A percentile compares a stretch with the other conserved stretches of the same genome.
phyloP scores from a whole-genome alignment of 2,329 filamentous ascomycete genomes.

The Alternaria metachromatica region DNA sequence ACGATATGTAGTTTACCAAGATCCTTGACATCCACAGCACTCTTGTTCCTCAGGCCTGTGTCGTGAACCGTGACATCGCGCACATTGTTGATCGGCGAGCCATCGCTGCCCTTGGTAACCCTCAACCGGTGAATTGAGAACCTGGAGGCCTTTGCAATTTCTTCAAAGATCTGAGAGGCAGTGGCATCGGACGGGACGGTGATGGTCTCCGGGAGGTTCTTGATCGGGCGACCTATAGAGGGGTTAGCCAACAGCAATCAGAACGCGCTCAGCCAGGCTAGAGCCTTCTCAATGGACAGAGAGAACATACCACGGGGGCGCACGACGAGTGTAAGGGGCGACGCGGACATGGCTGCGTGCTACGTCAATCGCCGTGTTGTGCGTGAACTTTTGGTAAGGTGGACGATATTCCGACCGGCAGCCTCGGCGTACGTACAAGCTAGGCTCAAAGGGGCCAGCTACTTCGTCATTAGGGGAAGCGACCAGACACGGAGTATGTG shows the following conservation, averaged over 20 bases:
- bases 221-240: slow-evolving; percentile 65
- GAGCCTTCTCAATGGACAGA: neutral
- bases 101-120: slow-evolving; percentile 70
- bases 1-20: slow-evolving; percentile 65
- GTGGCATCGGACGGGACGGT: slow-evolving; percentile 59
- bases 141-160: slow-evolving; percentile 61
- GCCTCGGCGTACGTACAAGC: slow-evolving; percentile 16
- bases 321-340: slow-evolving; percentile 52
- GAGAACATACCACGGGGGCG: slow-evolving; percentile 53
- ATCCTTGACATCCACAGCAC: slow-evolving; percentile 84
- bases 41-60: slow-evolving; percentile 65
- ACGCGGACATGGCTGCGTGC: slow-evolving; percentile 49
- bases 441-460: slow-evolving; percentile 4
- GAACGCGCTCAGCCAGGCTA: neutral
- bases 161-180: slow-evolving; percentile 63
- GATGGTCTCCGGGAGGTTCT: slow-evolving; percentile 64
- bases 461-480: neutral
- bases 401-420: slow-evolving; percentile 5
- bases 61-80: slow-evolving; percentile 60
- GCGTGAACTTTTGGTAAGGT: slow-evolving; percentile 17
- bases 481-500: neutral
- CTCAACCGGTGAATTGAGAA: slow-evolving; percentile 66
- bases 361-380: slow-evolving; percentile 11
- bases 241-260: slow-evolving; percentile 7
- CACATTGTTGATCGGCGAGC: slow-evolving; percentile 63